Evolutionary conservation across 1,284 basidiomycete genomes (phyloP).

Genomic region (Acaromyces ingoldii): DNA sequence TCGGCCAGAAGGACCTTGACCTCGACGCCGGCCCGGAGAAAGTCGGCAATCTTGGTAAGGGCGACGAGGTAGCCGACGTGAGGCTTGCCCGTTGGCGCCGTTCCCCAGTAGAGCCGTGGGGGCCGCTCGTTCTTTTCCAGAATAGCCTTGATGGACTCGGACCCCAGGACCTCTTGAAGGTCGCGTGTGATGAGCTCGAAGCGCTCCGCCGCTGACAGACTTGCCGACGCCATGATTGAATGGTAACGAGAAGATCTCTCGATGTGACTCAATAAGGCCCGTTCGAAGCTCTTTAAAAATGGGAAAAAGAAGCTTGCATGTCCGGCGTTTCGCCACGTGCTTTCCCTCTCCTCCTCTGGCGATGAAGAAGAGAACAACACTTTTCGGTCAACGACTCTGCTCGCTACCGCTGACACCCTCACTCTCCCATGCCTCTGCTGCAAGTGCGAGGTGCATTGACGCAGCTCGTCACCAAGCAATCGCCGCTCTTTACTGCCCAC

Average conservation of each 20-base stretch:
- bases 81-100: conserved; percentile 83
- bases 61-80: conserved; percentile 97
- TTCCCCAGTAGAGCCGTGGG: conserved; percentile 59
- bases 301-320: too few relatives aligned
- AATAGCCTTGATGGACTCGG: conserved; percentile 74
- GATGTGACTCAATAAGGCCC: too few relatives aligned
- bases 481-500: background rate
- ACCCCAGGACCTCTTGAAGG: conserved; percentile 82
- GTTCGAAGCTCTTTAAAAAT: too few relatives aligned
- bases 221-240: conserved; percentile 7
- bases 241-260: background rate
- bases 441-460: background rate
- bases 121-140: conserved; percentile 60
- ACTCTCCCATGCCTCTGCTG: conserved; percentile 1
- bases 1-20: conserved; percentile 89
- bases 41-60: conserved; percentile 92
- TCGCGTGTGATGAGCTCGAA: conserved; percentile 81
- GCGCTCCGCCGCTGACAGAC: conserved; percentile 59
- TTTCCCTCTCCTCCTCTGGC: too few relatives aligned
- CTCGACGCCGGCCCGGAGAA: conserved; percentile 83
- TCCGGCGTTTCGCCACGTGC: too few relatives aligned
- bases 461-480: background rate
- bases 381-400: too few relatives aligned
- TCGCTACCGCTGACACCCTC: too few relatives aligned
- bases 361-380: too few relatives aligned